phyloP scores from a whole-genome alignment of 1,284 basidiomycete genomes.

The Megacollybia platyphylla region DNA sequence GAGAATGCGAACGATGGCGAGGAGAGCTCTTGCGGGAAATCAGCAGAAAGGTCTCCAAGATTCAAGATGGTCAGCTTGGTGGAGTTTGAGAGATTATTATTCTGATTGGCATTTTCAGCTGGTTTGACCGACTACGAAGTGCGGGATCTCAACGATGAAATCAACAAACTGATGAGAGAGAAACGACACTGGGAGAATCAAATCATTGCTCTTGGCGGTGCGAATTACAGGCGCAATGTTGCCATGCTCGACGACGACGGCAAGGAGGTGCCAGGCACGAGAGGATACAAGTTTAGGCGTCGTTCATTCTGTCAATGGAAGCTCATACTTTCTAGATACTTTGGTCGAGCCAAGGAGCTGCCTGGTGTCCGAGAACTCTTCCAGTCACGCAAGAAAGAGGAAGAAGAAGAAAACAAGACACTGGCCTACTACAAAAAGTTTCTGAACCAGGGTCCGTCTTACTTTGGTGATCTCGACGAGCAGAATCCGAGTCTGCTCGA shows the following conservation, averaged over 20 bases:
- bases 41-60: constrained; percentile 92
- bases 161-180: constrained; percentile 92
- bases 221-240: constrained; percentile 88
- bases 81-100: neutral
- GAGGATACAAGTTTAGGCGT: constrained; percentile 87
- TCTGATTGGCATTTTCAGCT: constrained; percentile 30
- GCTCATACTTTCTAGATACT: constrained; percentile 51
- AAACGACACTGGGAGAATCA: constrained; percentile 98
- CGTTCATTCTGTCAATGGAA: neutral
- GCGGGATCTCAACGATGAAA: constrained; percentile 94
- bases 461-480: constrained; percentile 92
- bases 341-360: constrained; percentile 92
- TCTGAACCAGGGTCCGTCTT: constrained; percentile 75
- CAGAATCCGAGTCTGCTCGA: constrained; percentile 55
- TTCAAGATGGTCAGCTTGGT: constrained; percentile 75
- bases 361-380: constrained; percentile 95
- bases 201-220: constrained; percentile 89
- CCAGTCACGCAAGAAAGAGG: constrained; percentile 68
- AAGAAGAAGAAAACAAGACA: constrained; percentile 75
- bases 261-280: constrained; percentile 91
- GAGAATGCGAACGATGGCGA: constrained; percentile 65
- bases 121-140: constrained; percentile 94
- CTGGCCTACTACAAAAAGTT: constrained; percentile 81
- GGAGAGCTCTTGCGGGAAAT: constrained; percentile 25
- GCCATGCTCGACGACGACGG: constrained; percentile 91